Conservation (phyloP, 306 rosid species). For the Macrotyloma uniflorum region DNA sequence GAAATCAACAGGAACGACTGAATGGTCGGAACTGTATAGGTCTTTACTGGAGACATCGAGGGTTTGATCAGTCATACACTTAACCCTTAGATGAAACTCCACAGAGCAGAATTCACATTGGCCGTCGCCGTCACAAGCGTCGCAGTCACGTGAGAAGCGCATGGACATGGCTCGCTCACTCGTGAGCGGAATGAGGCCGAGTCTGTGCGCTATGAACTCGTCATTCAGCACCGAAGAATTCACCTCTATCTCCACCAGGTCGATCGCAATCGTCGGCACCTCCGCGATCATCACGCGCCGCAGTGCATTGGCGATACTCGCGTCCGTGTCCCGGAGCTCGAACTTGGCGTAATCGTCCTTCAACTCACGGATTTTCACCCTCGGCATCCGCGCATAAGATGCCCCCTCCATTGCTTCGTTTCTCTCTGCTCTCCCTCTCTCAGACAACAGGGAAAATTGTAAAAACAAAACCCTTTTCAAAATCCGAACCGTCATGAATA, state of each 20-base stretch:
- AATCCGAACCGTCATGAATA: no score
- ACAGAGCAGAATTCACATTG: constrained; percentile 99
- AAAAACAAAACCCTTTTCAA: not conserved
- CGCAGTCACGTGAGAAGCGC: constrained; percentile 99
- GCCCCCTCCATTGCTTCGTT: constrained; percentile 54
- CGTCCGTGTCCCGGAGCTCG: constrained; percentile 94
- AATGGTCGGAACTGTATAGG: constrained; percentile 82
- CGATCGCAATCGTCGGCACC: constrained; percentile 92
- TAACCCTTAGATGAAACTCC: constrained; percentile 86
- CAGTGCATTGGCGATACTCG: constrained; percentile 87
- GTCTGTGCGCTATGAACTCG: constrained; percentile 96
- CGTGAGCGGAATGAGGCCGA: constrained; percentile 86
- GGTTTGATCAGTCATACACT: constrained; percentile 75
- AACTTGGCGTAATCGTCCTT: constrained; percentile 73
- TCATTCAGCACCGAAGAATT: constrained; percentile 96
- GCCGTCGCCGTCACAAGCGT: constrained; percentile 96
- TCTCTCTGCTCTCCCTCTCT: not conserved
- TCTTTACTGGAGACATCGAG: constrained; percentile 90
- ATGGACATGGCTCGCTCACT: constrained; percentile 92
- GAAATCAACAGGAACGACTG: constrained; percentile 89
- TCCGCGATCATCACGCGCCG: constrained; percentile 98
- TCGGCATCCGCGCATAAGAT: constrained; percentile 86
- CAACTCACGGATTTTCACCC: constrained; percentile 83
- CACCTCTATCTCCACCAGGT: constrained; percentile 90
- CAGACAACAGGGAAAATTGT: not conserved